Base-by-base conservation (phyloP, 106 monocot species). In the Dioscorea alata region DNA sequence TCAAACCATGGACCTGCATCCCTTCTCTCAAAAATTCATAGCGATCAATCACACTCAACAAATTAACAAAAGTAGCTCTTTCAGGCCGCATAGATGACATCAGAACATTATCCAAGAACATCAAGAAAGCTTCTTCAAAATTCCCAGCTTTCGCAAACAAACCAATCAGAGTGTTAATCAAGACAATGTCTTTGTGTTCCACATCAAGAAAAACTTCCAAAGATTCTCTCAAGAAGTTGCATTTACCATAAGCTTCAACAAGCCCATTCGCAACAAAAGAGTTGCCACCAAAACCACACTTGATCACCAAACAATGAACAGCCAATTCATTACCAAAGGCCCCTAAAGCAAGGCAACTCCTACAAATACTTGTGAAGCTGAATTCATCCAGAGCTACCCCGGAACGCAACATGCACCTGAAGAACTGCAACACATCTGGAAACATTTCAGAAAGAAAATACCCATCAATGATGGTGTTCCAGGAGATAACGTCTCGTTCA, bases 401-500 rank as follows among this genome's bases (percentile, higher is more conserved):
- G 28, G 58, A 25, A 33, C 50, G 25, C 21, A 64, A 17, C 76
- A 77, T 77, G 24, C 65, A 25, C 23, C 62, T 58, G 4, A 77
- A 63, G n/a, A 33, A 49, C 23, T 9, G 13, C 18, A 77, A 70
- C 8, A 57, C 66, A 21, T 24, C 25, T 0, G 58, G 58, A 8
- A 8, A 4, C 9, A 33, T 53, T 15, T 66, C 74, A 49, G 66
- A 57, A 17, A 67, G 28, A 18, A 65, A 63, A 16, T 64, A 64
- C 8, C 63, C 69, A 18, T 70, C 54, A 48, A 84, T 57, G 48
- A 84, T 33, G 48, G 76, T 84, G 73, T 80, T 84, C 63, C 73
- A 84, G 13, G 80, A 80, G 65, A 84, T 73, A 50, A 76, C 61
- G 49, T 84, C 80, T 52, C 73, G 75, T 48, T 84, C 18, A 33